Evolutionary conservation across 768 basidiomycete genomes (phyloP).

Genomic region (Asterophora parasitica): DNA sequence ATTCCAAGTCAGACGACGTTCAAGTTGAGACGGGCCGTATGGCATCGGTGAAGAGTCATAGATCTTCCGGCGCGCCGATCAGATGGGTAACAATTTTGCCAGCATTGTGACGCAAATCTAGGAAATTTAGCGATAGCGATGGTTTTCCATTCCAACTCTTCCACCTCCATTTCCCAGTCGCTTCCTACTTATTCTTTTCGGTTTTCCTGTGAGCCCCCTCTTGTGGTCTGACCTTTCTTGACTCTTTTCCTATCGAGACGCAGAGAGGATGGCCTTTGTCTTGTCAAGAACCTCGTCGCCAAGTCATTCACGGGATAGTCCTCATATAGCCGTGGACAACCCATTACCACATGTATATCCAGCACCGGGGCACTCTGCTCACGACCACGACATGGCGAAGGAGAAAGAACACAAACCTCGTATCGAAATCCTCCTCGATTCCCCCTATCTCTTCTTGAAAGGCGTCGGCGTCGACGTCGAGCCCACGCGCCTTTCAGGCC

Average conservation of each 20-base stretch:
- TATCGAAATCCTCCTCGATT: conserved; percentile 75
- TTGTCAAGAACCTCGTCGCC: conserved; percentile 19
- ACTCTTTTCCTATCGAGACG: neutral
- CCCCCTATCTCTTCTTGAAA: conserved; percentile 63
- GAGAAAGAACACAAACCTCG: conserved; percentile 43
- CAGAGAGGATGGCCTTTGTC: conserved; percentile 19
- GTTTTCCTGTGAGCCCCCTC: neutral
- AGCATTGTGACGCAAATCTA: neutral
- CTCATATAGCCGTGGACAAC: conserved; percentile 14
- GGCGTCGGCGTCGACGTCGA: conserved; percentile 84
- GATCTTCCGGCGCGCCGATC: no score
- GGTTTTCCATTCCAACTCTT: neutral
- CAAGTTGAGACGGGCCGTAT: no score
- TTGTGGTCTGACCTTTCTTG: neutral
- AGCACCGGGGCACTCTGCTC: conserved; percentile 1
- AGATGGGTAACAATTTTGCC: neutral
- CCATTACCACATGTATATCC: conserved; percentile 2
- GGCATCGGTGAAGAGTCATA: no score
- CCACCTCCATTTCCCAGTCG: neutral
- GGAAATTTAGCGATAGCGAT: neutral
- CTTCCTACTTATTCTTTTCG: neutral
- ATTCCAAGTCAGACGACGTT: no score
- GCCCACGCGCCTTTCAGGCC: conserved; percentile 74
- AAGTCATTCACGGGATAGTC: neutral
- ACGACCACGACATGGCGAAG: conserved; percentile 33